A percentile compares a stretch with the other conserved stretches of the same genome.
Evolutionary conservation across 1,139 yeast genomes (phyloP).

Genomic region (Meyerozyma elateridarum): DNA sequence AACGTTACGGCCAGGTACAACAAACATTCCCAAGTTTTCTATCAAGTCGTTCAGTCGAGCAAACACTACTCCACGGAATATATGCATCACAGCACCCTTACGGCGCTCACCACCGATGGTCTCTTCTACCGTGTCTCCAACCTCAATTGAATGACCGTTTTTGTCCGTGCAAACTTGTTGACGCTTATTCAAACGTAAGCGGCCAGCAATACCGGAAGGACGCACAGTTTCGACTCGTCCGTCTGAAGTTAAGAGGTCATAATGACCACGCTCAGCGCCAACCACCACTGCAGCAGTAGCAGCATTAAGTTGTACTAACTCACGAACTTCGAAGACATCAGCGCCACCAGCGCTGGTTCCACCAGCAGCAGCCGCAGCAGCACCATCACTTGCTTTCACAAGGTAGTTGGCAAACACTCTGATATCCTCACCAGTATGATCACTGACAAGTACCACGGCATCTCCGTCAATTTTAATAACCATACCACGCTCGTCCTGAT

Average conservation of each 20-base stretch:
- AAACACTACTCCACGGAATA: slow-evolving; percentile 75
- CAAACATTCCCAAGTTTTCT: slow-evolving; percentile 92
- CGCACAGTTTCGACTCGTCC: slow-evolving; percentile 70
- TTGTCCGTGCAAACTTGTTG: slow-evolving; percentile 85
- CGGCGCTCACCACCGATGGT: slow-evolving; percentile 60
- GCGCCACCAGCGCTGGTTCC: slow-evolving; percentile 31
- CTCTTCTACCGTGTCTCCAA: slow-evolving; percentile 91
- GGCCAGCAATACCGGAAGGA: slow-evolving; percentile 77
- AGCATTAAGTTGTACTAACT: slow-evolving; percentile 83
- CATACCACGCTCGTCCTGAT: slow-evolving; percentile 90
- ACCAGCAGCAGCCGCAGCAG: slow-evolving; percentile 47
- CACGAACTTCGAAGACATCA: slow-evolving; percentile 81
- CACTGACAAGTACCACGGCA: slow-evolving; percentile 84
- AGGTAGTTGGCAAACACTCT: slow-evolving; percentile 89
- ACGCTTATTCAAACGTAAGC: slow-evolving; percentile 56
- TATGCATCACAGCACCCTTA: slow-evolving; percentile 84
- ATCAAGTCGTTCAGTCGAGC: slow-evolving; percentile 71
- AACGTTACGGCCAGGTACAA: slow-evolving; percentile 68
- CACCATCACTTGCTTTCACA: slow-evolving; percentile 74
- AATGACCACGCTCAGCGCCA: slow-evolving; percentile 82
- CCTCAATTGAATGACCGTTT: slow-evolving; percentile 75
- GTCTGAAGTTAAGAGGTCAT: slow-evolving; percentile 77
- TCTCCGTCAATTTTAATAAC: slow-evolving; percentile 80
- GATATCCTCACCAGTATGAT: slow-evolving; percentile 81
- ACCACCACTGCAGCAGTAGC: slow-evolving; percentile 86